Base-by-base conservation (phyloP, 345 rosid genomes). In the Balakata baccata region DNA sequence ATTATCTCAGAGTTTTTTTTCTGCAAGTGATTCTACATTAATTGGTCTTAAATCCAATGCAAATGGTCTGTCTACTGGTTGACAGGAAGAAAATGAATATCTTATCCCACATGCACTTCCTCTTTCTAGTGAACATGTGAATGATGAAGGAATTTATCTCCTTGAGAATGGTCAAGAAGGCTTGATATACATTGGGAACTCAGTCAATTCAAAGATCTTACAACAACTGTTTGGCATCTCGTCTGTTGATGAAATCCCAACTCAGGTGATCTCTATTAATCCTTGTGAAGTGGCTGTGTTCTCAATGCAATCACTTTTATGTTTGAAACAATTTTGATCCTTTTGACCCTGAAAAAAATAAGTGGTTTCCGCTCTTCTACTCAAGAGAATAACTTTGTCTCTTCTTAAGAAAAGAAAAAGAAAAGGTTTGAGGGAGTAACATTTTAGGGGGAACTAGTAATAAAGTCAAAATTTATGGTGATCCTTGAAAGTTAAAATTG, bases 151-250 rank as follows among this genome's bases (percentile, higher is more conserved):
- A 80, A 86, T 92, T 18, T 95, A 89, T 87, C 89, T 95, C 79
- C 94, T 95, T 70, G 99, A 95, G 84, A 92, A 91, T 49, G 98
- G 99, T 64, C 92, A 86, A 39, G 98, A 95, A 83, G 90, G 89
- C 73, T 81, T 90, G 75, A 87, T 92, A 77, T 95, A 91, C 81
- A 70, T 89, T n/a, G 97, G 99, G 64, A 86, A 70, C 77, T 83
- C 88, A 0, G 97, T 88, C 38, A 80, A 87, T 72, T 74, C 98
- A 64, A 84, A 79, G 64, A 85, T 85, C 62, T 81, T 92, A 86
- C 85, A 73, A 56, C 87, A 89, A 79, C 84, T 95, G 62, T 90
- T 95, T 75, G 86, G 89, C 66, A 75, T 81, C 75, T 75, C 87
- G 57, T 80, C 91, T 13, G 85, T 85, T 34, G 90, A 89, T 77